phyloP scores from a whole-genome alignment of 768 basidiomycete genomes.

The Lactarius trivialis region DNA sequence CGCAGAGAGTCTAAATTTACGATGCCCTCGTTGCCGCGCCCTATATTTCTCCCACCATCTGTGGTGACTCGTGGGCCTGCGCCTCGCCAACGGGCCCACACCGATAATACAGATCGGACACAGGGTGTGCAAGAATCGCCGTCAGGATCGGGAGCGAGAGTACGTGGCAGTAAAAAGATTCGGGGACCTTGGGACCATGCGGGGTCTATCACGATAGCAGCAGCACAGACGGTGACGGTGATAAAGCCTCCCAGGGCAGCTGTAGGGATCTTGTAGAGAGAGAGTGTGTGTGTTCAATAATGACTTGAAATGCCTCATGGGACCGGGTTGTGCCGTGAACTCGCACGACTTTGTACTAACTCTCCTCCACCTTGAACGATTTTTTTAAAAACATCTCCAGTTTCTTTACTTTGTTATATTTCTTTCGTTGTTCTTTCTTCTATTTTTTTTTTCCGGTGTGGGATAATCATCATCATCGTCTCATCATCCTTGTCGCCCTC shows the following conservation, averaged over 20 bases:
- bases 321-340: neutral
- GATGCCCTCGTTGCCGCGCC: conserved; percentile 60
- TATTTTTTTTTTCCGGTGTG: conserved; percentile 1
- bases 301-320: neutral
- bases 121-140: neutral
- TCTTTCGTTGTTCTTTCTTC: neutral
- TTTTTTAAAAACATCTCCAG: neutral
- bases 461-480: conserved; percentile 5
- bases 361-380: neutral
- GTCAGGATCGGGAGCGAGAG: conserved; percentile 23
- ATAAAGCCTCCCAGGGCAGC: conserved; percentile 43
- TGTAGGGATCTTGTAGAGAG: conserved; percentile 22
- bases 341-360: neutral
- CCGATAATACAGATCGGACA: conserved; percentile 28
- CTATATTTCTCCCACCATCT: conserved; percentile 31
- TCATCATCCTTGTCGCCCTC: neutral
- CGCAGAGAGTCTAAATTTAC: conserved; percentile 56
- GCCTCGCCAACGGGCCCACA: neutral
- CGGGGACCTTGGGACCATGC: conserved; percentile 60
- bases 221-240: conserved; percentile 42
- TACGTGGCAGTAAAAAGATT: conserved; percentile 22
- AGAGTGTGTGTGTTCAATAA: neutral
- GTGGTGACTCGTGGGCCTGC: neutral
- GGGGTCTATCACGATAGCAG: conserved; percentile 33
- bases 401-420: neutral